A percentile compares a stretch with the other conserved stretches of the same genome.
Conservation (phyloP, 1,284 basidiomycete species). For the Ganoderma multipileum region DNA sequence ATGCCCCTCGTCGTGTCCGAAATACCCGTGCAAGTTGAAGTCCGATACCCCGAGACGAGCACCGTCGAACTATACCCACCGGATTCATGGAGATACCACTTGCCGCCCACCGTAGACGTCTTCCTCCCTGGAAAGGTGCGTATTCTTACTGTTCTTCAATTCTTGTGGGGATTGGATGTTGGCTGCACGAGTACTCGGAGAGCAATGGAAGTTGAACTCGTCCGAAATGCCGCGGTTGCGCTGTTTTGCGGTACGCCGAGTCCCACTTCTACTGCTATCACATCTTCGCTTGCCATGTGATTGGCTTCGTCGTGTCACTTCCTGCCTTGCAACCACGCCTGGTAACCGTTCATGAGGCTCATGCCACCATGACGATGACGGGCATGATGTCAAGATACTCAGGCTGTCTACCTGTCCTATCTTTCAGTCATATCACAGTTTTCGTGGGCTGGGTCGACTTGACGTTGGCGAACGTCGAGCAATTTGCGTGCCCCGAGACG, state of each 20-base stretch:
- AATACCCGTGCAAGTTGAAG: slow-evolving; percentile 45
- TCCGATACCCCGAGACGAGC: slow-evolving; percentile 52
- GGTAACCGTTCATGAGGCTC: background rate
- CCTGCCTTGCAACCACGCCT: background rate
- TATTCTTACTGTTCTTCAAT: background rate
- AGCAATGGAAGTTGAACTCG: background rate
- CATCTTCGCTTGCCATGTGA: background rate
- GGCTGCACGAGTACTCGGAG: background rate
- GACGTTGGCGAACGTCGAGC: background rate
- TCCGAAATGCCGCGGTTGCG: background rate
- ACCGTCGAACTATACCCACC: slow-evolving; percentile 67
- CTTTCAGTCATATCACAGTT: background rate
- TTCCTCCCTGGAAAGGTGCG: slow-evolving; percentile 81
- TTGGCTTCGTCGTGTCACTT: background rate
- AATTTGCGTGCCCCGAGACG: background rate
- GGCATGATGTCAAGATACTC: background rate
- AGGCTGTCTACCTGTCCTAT: background rate
- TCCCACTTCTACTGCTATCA: background rate
- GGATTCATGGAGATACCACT: slow-evolving; percentile 58
- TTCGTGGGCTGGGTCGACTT: background rate
- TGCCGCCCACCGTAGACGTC: slow-evolving; percentile 76
- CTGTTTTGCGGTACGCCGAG: no score
- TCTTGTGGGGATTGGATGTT: background rate
- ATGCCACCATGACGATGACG: background rate
- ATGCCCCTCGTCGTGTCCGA: slow-evolving; percentile 55